Evolutionary conservation across 441 rosid genomes (phyloP).

Genomic region (Adansonia rubrostipa): DNA sequence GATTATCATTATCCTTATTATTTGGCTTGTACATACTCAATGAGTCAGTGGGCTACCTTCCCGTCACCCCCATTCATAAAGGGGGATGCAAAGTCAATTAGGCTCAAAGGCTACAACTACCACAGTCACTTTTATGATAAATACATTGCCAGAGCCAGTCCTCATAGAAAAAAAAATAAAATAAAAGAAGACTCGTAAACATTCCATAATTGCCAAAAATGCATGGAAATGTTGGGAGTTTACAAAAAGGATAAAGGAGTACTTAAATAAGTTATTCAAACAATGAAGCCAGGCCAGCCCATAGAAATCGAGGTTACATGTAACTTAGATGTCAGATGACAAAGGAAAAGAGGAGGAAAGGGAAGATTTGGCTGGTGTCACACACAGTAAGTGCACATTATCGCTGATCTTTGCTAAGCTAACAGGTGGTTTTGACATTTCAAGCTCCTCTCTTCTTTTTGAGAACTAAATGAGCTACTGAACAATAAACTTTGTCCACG

Average conservation of each 20-base stretch:
- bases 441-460: slow-evolving; percentile 8
- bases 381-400: slow-evolving; percentile 1
- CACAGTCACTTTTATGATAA: not conserved
- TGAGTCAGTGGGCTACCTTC: not conserved
- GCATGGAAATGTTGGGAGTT: not conserved
- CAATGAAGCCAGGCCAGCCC: slow-evolving; percentile 12
- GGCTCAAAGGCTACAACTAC: slow-evolving; percentile 18
- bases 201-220: slow-evolving; percentile 18
- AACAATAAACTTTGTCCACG: not conserved
- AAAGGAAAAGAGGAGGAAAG: not conserved
- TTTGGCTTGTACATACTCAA: not conserved
- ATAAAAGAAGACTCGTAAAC: not conserved
- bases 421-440: slow-evolving; percentile 1
- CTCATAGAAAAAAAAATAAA: slow-evolving; percentile 20
- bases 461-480: not conserved
- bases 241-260: slow-evolving; percentile 10
- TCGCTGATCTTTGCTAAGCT: not conserved
- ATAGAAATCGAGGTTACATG: slow-evolving; percentile 17
- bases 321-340: not conserved
- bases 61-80: slow-evolving; percentile 11
- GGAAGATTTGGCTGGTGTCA: not conserved
- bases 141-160: slow-evolving; percentile 5
- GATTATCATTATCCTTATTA: not conserved
- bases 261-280: not conserved
- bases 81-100: not conserved